Conservation (phyloP, 208 protist species). For the Leishmania mexicana region DNA sequence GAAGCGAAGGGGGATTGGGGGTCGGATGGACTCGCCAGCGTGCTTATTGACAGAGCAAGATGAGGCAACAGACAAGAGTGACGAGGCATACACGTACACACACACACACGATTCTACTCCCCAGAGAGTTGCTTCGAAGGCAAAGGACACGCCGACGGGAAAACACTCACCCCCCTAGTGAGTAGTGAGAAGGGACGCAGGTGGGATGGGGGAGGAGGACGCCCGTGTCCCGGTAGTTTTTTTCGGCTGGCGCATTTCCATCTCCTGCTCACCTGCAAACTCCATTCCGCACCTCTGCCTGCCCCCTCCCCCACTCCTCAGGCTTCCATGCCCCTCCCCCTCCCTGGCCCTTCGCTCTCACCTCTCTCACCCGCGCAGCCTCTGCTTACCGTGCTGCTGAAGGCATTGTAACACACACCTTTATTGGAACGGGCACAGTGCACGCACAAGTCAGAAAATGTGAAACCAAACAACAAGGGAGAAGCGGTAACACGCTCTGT, state of each 20-base stretch:
- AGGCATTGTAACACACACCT: not conserved
- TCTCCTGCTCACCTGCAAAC: not conserved
- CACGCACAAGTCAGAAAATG: not conserved
- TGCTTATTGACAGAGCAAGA: not conserved
- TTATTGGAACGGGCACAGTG: not conserved
- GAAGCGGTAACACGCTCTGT: not conserved
- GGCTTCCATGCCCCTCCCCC: not conserved
- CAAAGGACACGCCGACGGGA: not conserved
- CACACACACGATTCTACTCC: not conserved
- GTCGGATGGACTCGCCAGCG: not conserved
- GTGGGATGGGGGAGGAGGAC: not conserved
- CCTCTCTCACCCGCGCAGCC: not conserved
- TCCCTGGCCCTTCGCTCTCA: not conserved
- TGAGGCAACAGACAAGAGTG: not conserved
- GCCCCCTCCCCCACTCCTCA: not conserved
- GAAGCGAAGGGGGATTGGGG: not conserved
- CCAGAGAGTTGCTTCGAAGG: not conserved
- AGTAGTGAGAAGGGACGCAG: not conserved
- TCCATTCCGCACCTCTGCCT: not conserved
- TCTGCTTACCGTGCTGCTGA: not conserved
- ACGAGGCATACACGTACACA: not conserved
- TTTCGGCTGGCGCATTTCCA: not conserved
- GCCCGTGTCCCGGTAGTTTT: not conserved
- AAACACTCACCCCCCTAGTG: conserved; percentile 1
- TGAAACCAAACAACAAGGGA: not conserved